phyloP scores from a whole-genome alignment of 2,329 filamentous ascomycete genomes.

The Aspergillus neoniger region DNA sequence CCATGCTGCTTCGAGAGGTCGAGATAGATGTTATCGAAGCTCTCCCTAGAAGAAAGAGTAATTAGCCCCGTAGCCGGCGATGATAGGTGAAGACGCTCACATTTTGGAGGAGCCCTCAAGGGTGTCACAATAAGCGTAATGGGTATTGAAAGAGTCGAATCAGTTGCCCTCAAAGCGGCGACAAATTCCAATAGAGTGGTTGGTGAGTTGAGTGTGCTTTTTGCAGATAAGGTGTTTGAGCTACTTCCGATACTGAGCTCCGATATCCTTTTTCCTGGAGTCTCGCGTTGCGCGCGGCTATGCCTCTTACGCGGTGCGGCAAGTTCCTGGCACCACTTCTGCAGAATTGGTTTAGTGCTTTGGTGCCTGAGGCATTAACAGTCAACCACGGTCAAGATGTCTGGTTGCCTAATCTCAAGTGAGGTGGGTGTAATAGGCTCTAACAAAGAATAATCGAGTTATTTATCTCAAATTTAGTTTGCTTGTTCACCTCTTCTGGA shows the following conservation, averaged over 20 bases:
- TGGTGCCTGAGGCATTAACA: slow-evolving; percentile 13
- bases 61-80: slow-evolving; percentile 13
- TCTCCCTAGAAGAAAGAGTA: slow-evolving; percentile 62
- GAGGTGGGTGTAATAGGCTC: too few relatives aligned
- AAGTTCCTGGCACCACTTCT: slow-evolving; percentile 13
- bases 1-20: slow-evolving; percentile 91
- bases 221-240: not conserved
- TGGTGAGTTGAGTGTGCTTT: not conserved
- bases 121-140: not conserved
- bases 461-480: too few relatives aligned
- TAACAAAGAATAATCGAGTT: too few relatives aligned
- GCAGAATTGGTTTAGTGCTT: not conserved
- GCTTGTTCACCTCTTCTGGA: too few relatives aligned
- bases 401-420: too few relatives aligned
- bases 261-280: slow-evolving; percentile 25
- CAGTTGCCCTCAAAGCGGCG: not conserved
- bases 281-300: slow-evolving; percentile 29
- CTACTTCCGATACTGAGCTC: slow-evolving; percentile 16
- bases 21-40: slow-evolving; percentile 95
- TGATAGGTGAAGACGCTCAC: slow-evolving; percentile 25
- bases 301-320: slow-evolving; percentile 15
- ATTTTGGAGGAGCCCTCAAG: slow-evolving; percentile 35
- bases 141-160: not conserved
- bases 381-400: too few relatives aligned
- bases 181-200: not conserved